A percentile compares a stretch with the other conserved stretches of the same genome.
Conservation (phyloP, 2,329 filamentous ascomycete genomes). For the Fusarium subglutinans region DNA sequence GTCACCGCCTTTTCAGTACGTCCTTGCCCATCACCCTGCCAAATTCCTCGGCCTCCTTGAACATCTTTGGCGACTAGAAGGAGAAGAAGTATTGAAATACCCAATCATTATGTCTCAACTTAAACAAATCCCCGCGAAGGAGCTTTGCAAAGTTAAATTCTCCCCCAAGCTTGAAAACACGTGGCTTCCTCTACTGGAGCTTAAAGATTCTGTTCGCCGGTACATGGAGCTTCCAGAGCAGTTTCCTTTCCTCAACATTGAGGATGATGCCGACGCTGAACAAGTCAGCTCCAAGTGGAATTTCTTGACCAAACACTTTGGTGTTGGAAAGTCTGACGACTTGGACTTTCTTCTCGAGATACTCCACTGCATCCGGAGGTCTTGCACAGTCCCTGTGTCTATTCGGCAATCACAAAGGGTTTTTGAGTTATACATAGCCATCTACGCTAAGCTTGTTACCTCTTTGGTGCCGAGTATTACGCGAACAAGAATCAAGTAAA, state of each 20-base stretch:
- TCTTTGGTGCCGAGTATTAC: too few relatives aligned
- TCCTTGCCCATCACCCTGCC: not conserved
- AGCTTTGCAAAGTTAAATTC: slow-evolving; percentile 15
- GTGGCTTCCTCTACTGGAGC: slow-evolving; percentile 12
- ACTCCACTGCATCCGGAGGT: not conserved
- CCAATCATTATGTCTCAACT: not conserved
- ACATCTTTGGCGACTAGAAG: slow-evolving; percentile 19
- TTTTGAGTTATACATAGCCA: slow-evolving; percentile 19
- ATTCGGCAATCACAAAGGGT: not conserved
- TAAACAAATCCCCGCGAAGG: not conserved
- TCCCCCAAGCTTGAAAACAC: not conserved
- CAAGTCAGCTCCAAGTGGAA: not conserved
- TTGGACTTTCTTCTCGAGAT: slow-evolving; percentile 23
- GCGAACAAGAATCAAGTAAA: not conserved
- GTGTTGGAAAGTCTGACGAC: not conserved
- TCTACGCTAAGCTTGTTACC: not conserved
- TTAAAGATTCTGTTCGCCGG: not conserved
- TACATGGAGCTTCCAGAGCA: slow-evolving; percentile 10
- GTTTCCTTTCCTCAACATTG: slow-evolving; percentile 13
- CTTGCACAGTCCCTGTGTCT: not conserved
- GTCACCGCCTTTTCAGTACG: slow-evolving; percentile 14
- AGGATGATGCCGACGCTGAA: not conserved
- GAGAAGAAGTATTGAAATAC: not conserved
- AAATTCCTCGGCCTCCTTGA: slow-evolving; percentile 19
- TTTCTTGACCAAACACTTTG: slow-evolving; percentile 13